Evolutionary conservation across 805 yeast species (phyloP).

Genomic region (Wickerhamomyces queroliae): DNA sequence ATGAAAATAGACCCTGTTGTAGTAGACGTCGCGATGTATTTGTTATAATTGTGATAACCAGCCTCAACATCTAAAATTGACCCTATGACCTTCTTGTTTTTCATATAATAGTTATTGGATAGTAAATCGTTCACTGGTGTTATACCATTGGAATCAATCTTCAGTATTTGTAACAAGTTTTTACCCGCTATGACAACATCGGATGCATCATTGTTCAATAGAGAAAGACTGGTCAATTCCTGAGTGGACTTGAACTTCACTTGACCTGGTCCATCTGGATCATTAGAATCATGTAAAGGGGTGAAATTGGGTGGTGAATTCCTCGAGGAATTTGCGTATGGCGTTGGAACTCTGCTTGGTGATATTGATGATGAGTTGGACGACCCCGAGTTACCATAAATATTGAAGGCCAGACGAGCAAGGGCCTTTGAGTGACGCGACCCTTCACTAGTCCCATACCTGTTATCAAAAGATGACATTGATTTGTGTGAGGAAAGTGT

Average conservation of each 20-base stretch:
- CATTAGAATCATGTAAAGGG: slow-evolving; percentile 12
- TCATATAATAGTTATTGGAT: slow-evolving; percentile 17
- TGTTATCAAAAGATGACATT: slow-evolving; percentile 5
- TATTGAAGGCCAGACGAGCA: slow-evolving; percentile 55
- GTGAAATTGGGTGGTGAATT: slow-evolving; percentile 12
- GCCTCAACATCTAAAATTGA: slow-evolving; percentile 36
- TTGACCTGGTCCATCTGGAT: slow-evolving; percentile 14
- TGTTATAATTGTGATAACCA: slow-evolving; percentile 34
- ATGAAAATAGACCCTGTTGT: slow-evolving; percentile 42
- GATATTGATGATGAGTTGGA: slow-evolving; percentile 14
- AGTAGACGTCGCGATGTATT: slow-evolving; percentile 37
- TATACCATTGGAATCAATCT: slow-evolving; percentile 25
- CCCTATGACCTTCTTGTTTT: slow-evolving; percentile 31
- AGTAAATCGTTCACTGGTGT: slow-evolving; percentile 30
- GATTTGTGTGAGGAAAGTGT: too few species aligned
- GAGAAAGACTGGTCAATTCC: slow-evolving; percentile 23
- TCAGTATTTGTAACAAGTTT: slow-evolving; percentile 32
- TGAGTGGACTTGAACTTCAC: slow-evolving; percentile 24
- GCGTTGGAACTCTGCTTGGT: slow-evolving; percentile 6
- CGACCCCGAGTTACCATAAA: slow-evolving; percentile 38
- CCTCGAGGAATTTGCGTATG: slow-evolving; percentile 4
- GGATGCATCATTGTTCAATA: slow-evolving; percentile 13
- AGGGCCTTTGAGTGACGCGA: slow-evolving; percentile 24
- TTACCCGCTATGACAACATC: slow-evolving; percentile 37
- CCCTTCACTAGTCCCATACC: slow-evolving; percentile 5